Base-by-base conservation (phyloP, 2,329 filamentous ascomycete species). In the Tolypocladium ophioglossoides region DNA sequence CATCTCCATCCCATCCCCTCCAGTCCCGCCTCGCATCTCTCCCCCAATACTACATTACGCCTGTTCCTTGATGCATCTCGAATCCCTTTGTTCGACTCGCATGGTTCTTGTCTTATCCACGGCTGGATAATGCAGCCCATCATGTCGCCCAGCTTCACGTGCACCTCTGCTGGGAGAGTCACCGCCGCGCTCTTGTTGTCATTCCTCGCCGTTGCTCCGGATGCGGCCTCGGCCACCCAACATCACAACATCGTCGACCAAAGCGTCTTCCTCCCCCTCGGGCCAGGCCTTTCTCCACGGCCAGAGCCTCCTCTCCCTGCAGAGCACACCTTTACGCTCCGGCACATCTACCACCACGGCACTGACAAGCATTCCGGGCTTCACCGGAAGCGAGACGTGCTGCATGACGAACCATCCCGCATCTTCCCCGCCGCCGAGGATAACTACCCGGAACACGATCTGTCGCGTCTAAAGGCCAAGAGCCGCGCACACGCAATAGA, bases 281-380 rank as follows among this genome's bases (percentile, higher is more conserved):
- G 61, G 11, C 65, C 67, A 16, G 59, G 70, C 49, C 67, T 76
- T 35, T 72, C 72, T 47, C 73, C 74, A 30, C 62, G 55, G n/a
- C 66, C 63, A 52, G 74, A 78, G 54, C 64, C 72, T 6, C 76
- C 75, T 24, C 66, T 64, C 12, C 74, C 80, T 12, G 74, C 75
- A 22, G 76, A 83, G 10, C 82, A 85, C 62, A 72, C 73, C 38
- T 85, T 86, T 74, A 84, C 79, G 8, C 80, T 99, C 54, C 85
- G 90, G 63, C 92, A 99, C 71, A 85, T 97, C 64, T 94, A 89
- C 72, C 91, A 96, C 68, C 91, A 96, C 72, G 92, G 92, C 55
- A 87, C 89, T 41, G 81, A 92, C 68, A 74, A 80, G 61, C 82
- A 95, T 61, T 91, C 91, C 3, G 71, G 78, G 6, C 80, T 96